These are phyloP conservation scores for Puccinellia tenuiflora DNA, from an alignment of 176 grass and related monocot species.

Conservation along the genomic window DNA sequence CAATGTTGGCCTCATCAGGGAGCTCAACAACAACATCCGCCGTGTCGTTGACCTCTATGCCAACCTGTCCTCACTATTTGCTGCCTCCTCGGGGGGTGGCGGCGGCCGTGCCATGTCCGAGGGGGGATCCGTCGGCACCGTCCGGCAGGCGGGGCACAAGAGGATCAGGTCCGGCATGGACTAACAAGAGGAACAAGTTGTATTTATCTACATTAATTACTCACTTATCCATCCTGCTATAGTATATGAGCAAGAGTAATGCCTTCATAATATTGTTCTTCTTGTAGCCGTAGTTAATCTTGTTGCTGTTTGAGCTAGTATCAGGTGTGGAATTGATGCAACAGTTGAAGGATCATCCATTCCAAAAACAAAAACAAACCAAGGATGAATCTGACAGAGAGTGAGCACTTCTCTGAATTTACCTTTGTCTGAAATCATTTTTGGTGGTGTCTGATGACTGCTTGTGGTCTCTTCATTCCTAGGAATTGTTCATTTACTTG, in stretches of 20 bases:
- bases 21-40: constrained; percentile 94
- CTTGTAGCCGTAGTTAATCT: constrained; percentile 13
- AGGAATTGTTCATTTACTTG: background rate
- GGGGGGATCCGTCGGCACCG: constrained; percentile 40
- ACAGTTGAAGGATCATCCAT: constrained; percentile 8
- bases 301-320: background rate
- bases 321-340: constrained; percentile 9
- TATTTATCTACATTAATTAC: constrained; percentile 7
- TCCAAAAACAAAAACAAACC: background rate
- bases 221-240: background rate
- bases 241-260: constrained; percentile 10
- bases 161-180: constrained; percentile 51
- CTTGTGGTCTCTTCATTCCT: background rate
- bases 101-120: constrained; percentile 35
- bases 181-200: background rate
- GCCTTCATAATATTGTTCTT: background rate
- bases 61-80: constrained; percentile 62
- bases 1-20: constrained; percentile 71
- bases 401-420: constrained; percentile 4
- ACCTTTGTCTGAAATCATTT: background rate
- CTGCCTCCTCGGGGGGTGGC: constrained; percentile 30
- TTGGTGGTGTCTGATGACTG: background rate
- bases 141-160: constrained; percentile 46
- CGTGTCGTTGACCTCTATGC: constrained; percentile 80
- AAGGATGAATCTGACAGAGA: constrained; percentile 1